Conservation (phyloP, 2,329 filamentous ascomycete genomes). For the Sporothrix humicola region DNA sequence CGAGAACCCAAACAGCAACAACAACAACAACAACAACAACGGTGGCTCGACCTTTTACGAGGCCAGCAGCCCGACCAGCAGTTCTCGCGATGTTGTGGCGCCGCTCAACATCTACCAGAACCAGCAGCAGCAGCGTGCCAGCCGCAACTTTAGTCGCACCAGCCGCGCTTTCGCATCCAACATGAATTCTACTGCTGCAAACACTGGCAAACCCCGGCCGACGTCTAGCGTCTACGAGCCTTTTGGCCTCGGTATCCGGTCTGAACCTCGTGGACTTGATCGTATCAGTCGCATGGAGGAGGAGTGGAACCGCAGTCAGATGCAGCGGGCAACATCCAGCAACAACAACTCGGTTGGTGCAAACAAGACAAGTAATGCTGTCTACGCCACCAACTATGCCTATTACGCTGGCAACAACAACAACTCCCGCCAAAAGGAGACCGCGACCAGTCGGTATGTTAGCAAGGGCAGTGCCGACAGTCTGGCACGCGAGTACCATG, state of each 20-base stretch:
- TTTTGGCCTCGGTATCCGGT: not conserved
- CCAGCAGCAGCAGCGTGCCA: conserved; percentile 8
- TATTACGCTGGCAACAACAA: conserved; percentile 14
- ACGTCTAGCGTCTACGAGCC: conserved; percentile 32
- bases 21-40: not conserved
- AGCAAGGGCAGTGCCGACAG: conserved; percentile 29
- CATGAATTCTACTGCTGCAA: not conserved
- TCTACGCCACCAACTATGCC: conserved; percentile 24
- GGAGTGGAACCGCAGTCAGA: conserved; percentile 28
- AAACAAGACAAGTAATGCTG: not conserved
- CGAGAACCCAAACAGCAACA: not conserved
- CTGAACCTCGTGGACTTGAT: conserved; percentile 13
- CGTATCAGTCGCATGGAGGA: conserved; percentile 30
- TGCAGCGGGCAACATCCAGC: not conserved
- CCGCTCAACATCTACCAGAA: conserved; percentile 1
- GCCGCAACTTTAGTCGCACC: conserved; percentile 27
- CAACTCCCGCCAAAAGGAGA: not conserved
- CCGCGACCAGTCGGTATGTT: conserved; percentile 8
- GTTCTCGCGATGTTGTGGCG: not conserved
- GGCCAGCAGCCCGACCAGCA: conserved; percentile 8
- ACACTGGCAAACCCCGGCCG: not conserved
- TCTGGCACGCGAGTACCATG: conserved; percentile 32
- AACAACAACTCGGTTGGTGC: not conserved
- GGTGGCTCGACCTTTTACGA: not conserved
- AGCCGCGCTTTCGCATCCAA: not conserved